Base-by-base conservation (phyloP, 2,329 filamentous ascomycete species). In the Ophiosphaerella herpotricha region DNA sequence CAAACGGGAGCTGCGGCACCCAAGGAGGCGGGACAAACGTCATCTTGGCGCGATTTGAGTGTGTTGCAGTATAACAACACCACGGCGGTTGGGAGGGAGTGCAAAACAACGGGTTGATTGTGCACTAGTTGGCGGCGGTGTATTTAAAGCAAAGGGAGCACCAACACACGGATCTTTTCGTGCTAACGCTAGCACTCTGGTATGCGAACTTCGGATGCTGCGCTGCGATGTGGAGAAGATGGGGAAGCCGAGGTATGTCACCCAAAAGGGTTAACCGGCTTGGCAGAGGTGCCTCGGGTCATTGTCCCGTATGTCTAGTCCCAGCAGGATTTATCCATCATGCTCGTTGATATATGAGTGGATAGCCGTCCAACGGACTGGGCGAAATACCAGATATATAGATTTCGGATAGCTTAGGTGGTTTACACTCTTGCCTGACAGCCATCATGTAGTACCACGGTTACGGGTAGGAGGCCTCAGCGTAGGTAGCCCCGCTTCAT, bases 11-110 rank as follows among this genome's bases (percentile, higher is more conserved):
- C 61, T 78, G 71, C 5, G 85, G 84, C 21, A 83, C 80, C 81
- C 83, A 87, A 61, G 81, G 71, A 7, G 86, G 85, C 48, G 86
- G 76, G 43, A 77, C 71, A 71, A 89, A 89, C 8, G 74, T 70
- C 78, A 80, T 80, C 7, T 26, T 58, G 40, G 13, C 14, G 26
- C 33, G 14, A 40, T 29, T 43, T 33, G 24, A 14, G 5, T 5
- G 8, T 50, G 18, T 48, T 33, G 18, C 18, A 4, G 18, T 21
- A 21, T 21, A 39, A 39, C 16, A 18, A 18, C 18, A 39, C 37
- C 14, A 26, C 37, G 37, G 8, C 37, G 37, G 8, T 3, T 39
- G 18, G 8, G 9, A 21, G 7, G 14, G 23, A 16, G 7, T 29
- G 26, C 26, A 11, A 39, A 39, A 8, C 14, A 39, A 29, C 16